Percentiles rank a stretch among this genome's conserved stretches.
These are phyloP conservation scores for Tinospora cordifolia DNA, from an alignment of 164 flowering plant genomes.

Conservation along the genomic window DNA sequence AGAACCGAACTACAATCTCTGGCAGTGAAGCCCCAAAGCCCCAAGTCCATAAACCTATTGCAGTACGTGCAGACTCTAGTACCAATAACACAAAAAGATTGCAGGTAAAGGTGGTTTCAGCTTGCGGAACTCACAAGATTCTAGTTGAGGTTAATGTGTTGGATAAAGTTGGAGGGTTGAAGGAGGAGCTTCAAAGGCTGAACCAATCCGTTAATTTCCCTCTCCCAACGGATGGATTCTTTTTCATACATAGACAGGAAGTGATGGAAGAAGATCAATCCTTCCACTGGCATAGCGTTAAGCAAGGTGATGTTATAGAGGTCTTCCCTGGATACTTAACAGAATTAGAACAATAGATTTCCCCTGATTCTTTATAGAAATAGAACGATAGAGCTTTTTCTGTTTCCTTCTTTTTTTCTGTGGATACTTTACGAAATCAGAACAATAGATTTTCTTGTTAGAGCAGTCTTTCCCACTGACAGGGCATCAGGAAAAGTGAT, in stretches of 20 bases:
- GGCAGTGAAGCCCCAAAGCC: no score
- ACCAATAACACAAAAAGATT: slow-evolving; percentile 26
- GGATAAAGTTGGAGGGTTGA: slow-evolving; percentile 61
- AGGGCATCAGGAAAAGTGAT: no score
- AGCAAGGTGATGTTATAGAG: slow-evolving; percentile 62
- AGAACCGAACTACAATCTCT: not conserved
- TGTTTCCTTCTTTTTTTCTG: no score
- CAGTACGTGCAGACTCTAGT: not conserved
- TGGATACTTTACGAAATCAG: no score
- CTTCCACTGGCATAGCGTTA: slow-evolving; percentile 58
- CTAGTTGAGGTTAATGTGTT: slow-evolving; percentile 47
- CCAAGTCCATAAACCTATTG: not conserved
- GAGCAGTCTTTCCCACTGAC: no score
- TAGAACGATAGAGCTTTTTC: not conserved
- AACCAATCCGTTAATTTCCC: slow-evolving; percentile 30
- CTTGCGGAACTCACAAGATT: slow-evolving; percentile 45
- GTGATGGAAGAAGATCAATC: slow-evolving; percentile 71
- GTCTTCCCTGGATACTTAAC: slow-evolving; percentile 61
- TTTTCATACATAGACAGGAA: slow-evolving; percentile 66
- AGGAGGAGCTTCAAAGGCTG: slow-evolving; percentile 45
- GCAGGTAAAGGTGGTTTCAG: slow-evolving; percentile 43
- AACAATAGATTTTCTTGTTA: no score
- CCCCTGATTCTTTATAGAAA: slow-evolving; percentile 26
- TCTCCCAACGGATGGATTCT: slow-evolving; percentile 64
- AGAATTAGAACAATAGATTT: slow-evolving; percentile 2